Evolutionary conservation across 352 stramenopile species (phyloP), one percentile per base, ranked within the genome.

Genomic region (Phytophthora boehmeriae): DNA sequence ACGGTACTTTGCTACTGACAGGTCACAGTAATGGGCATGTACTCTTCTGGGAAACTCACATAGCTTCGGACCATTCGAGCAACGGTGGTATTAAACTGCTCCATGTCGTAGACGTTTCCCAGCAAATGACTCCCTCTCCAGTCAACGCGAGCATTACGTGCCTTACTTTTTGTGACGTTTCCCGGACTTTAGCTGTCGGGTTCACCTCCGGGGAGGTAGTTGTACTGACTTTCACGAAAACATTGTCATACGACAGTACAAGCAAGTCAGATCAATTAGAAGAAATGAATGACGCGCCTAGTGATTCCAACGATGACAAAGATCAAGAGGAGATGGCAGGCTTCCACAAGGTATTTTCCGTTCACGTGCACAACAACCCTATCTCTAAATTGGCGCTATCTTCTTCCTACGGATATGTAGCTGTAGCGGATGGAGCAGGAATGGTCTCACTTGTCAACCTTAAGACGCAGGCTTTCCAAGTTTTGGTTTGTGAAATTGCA

Each of bases 361-460:
- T 84, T 9, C 80, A 90, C 48, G 72, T 88, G 8, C 81, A 91
- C 66, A 81, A 71, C 34, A 76, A 79, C 19, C 70, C 73, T 8
- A 88, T 94, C 46, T 68, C 48, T 23, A 75, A 68, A 36, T 59
- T 92, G 5, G 69, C 51, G n/a, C 42, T 90, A 17, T 85, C 75
- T 0, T 78, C 76, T 8, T 60, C 68, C 0, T 84, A 87, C 35
- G 67, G 67, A 5, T 88, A 83, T 46, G 64, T 85, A 20, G 76
- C 73, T 16, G 60, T 89, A 19, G 71, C 80, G 0, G 85, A 94
- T 55, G 53, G 71, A 20, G 74, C 59, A 27, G 85, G 83, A 2
- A 82, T 88, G 38, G 72, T 91, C 0, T 87, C 81, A 1, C 65
- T 92, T 13, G 70, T 90, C 9, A 62, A 90, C 10, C 34, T 88